These are phyloP conservation scores for Cenococcum geophilum DNA, from an alignment of 495 filamentous ascomycete genomes.

Conservation along the genomic window DNA sequence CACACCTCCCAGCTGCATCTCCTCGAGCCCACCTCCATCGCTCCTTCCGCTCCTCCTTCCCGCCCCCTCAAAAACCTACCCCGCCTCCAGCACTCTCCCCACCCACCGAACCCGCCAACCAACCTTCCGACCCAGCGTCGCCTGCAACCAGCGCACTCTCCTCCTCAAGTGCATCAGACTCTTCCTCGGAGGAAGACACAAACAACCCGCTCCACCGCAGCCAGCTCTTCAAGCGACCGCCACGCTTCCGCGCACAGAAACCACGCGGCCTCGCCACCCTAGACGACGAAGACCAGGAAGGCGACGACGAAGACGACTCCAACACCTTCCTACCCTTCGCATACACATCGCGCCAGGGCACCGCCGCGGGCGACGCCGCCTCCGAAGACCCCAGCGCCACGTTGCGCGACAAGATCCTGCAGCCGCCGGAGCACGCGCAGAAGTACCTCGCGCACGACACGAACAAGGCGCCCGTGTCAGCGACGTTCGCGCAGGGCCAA, in stretches of 20 bases:
- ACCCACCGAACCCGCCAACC: conserved; percentile 30
- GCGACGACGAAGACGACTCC: conserved; percentile 50
- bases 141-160: conserved; percentile 20
- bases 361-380: background rate
- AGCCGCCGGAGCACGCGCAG: background rate
- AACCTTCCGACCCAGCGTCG: conserved; percentile 1
- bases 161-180: conserved; percentile 45
- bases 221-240: conserved; percentile 29
- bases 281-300: conserved; percentile 50
- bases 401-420: background rate
- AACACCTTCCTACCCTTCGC: conserved; percentile 65
- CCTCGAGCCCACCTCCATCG: conserved; percentile 18
- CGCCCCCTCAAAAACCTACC: conserved; percentile 11
- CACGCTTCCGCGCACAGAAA: conserved; percentile 37
- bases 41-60: conserved; percentile 22
- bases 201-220: conserved; percentile 18
- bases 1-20: conserved; percentile 4
- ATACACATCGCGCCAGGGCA: conserved; percentile 1
- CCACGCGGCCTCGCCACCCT: conserved; percentile 27
- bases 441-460: conserved; percentile 4
- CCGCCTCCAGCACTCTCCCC: conserved; percentile 10
- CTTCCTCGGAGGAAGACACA: conserved; percentile 33
- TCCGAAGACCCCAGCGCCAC: conserved; percentile 1
- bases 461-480: background rate
- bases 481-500: background rate